Percentiles rank a stretch among this genome's conserved stretches.
phyloP scores from a whole-genome alignment of 2,329 filamentous ascomycete species.

The Botrytis squamosa region DNA sequence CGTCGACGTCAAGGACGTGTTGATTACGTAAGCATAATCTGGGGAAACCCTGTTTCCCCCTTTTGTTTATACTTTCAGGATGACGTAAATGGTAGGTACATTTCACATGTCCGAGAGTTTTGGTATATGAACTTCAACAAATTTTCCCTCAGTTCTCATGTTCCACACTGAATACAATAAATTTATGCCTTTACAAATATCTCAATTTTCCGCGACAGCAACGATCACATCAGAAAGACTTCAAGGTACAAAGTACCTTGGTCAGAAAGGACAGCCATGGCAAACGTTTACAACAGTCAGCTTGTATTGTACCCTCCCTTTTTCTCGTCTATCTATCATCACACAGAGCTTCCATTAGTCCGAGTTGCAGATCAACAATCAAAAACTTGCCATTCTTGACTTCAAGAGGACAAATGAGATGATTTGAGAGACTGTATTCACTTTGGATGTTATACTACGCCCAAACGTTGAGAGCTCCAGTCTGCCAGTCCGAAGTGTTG shows the following conservation, averaged over 20 bases:
- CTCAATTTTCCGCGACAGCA: neutral
- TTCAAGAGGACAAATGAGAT: neutral
- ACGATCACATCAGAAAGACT: neutral
- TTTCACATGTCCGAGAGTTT: neutral
- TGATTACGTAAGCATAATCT: conserved; percentile 4
- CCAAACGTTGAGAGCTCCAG: neutral
- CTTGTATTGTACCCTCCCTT: conserved; percentile 38
- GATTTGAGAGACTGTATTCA: neutral
- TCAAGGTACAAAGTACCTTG: neutral
- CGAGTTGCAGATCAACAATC: neutral
- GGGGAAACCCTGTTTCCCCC: conserved; percentile 3
- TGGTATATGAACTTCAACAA: neutral
- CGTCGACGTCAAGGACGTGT: neutral
- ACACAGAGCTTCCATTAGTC: neutral
- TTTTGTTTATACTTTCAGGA: neutral
- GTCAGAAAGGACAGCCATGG: conserved; percentile 27
- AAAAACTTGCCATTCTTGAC: neutral
- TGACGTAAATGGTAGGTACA: neutral
- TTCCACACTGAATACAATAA: neutral
- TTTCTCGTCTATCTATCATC: neutral
- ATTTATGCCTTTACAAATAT: neutral
- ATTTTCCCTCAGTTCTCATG: neutral
- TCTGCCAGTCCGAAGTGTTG: neutral
- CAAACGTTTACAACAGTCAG: conserved; percentile 45
- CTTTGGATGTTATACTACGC: neutral